phyloP scores from a whole-genome alignment of 345 rosid genomes.

The Angophora floribunda region DNA sequence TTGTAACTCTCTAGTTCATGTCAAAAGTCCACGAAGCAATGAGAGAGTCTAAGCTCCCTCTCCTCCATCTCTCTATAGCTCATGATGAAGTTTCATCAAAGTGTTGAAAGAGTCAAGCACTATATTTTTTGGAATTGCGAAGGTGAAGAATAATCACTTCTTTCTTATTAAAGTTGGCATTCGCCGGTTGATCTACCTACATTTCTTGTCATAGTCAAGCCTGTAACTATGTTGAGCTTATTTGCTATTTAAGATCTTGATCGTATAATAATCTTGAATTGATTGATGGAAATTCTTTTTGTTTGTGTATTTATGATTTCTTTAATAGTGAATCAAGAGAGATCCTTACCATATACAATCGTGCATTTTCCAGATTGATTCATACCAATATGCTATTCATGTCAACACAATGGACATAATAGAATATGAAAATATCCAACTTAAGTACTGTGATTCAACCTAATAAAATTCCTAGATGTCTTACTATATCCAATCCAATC shows the following conservation, averaged over 20 bases:
- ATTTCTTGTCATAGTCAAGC: not conserved
- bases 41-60: not conserved
- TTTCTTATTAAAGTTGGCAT: not conserved
- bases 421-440: no score
- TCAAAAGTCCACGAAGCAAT: not conserved
- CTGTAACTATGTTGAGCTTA: not conserved
- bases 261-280: no score
- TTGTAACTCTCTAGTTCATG: fast-evolving
- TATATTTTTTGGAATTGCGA: no score
- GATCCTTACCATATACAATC: no score
- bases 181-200: not conserved
- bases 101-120: fast-evolving
- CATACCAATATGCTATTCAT: no score
- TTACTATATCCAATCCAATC: no score
- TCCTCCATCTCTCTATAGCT: not conserved
- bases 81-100: not conserved
- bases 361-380: no score
- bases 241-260: no score
- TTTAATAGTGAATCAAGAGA: no score
- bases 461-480: not conserved
- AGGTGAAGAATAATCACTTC: not conserved
- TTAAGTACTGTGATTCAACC: not conserved
- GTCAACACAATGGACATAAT: no score
- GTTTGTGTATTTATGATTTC: no score
- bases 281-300: no score